Evolutionary conservation across 192 early-diverging fungal species (phyloP).

Genomic region (Backusella liffmaniae): DNA sequence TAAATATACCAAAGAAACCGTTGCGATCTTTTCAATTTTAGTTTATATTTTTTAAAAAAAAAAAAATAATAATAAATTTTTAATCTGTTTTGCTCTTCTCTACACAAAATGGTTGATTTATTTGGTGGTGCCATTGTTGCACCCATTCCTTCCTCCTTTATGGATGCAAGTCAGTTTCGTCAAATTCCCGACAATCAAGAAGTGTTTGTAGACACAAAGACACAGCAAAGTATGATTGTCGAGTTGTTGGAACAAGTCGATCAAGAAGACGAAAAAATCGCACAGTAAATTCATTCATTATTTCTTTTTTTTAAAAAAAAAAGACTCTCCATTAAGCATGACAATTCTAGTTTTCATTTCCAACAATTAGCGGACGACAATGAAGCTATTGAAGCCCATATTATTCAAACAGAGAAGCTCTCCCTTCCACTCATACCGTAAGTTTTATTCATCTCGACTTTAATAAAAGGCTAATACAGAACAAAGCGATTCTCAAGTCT

Average conservation of each 20-base stretch:
- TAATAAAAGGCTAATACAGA: not conserved
- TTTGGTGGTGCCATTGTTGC: slow-evolving; percentile 33
- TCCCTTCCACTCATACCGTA: slow-evolving; percentile 55
- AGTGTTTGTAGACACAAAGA: slow-evolving; percentile 72
- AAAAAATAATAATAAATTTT: not conserved
- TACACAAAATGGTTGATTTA: slow-evolving; percentile 6
- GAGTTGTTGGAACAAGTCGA: slow-evolving; percentile 80
- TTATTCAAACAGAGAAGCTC: not conserved
- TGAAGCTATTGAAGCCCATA: slow-evolving; percentile 48
- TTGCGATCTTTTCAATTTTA: not conserved
- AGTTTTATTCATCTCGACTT: slow-evolving; percentile 20
- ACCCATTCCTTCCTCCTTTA: slow-evolving; percentile 13
- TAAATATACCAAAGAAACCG: not conserved
- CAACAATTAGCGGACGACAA: slow-evolving; percentile 77
- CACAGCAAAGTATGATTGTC: slow-evolving; percentile 81
- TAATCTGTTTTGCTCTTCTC: not conserved
- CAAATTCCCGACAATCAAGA: slow-evolving; percentile 91
- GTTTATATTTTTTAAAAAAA: not conserved
- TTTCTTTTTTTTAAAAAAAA: not conserved
- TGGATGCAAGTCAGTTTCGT: slow-evolving; percentile 67
- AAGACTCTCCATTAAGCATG: not conserved
- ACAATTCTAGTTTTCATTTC: slow-evolving; percentile 67
- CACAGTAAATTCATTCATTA: slow-evolving; percentile 38
- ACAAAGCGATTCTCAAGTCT: slow-evolving; percentile 22
- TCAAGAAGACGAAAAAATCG: slow-evolving; percentile 43